phyloP scores from a whole-genome alignment of 2,329 filamentous ascomycete genomes.

The Biscogniauxia marginata region DNA sequence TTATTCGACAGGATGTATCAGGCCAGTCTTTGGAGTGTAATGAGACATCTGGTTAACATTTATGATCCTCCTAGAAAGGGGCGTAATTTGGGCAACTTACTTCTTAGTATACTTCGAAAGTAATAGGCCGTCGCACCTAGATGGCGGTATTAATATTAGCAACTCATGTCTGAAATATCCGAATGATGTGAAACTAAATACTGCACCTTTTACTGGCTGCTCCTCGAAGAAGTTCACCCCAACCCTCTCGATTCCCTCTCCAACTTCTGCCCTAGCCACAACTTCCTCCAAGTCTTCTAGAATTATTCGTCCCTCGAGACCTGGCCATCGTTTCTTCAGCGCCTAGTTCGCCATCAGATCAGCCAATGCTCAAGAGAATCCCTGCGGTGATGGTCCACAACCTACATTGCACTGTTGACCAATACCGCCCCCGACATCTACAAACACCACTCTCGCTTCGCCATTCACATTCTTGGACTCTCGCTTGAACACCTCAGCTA shows the following conservation, averaged over 20 bases:
- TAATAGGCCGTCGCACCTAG: slow-evolving; percentile 18
- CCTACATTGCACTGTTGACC: slow-evolving; percentile 19
- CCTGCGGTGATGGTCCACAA: background rate
- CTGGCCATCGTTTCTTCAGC: slow-evolving; percentile 10
- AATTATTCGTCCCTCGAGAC: slow-evolving; percentile 9
- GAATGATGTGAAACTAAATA: background rate
- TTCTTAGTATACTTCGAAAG: slow-evolving; percentile 15
- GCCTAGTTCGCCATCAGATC: slow-evolving; percentile 7
- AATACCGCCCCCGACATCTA: slow-evolving; percentile 16
- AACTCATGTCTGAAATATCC: background rate
- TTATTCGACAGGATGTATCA: slow-evolving; percentile 8
- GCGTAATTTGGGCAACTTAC: slow-evolving; percentile 2
- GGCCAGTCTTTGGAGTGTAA: slow-evolving; percentile 12
- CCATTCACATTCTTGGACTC: slow-evolving; percentile 1
- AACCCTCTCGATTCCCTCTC: slow-evolving; percentile 13
- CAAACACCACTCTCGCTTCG: slow-evolving; percentile 10
- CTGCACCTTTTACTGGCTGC: slow-evolving; percentile 16
- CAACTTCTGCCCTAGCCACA: slow-evolving; percentile 13
- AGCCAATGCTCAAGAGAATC: too few species aligned
- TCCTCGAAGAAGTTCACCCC: slow-evolving; percentile 11
- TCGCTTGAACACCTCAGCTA: background rate
- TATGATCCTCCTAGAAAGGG: background rate
- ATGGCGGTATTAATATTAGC: background rate
- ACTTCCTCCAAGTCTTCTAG: slow-evolving; percentile 17
- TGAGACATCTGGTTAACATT: background rate